Conservation (phyloP, 306 rosid genomes). For the Pueraria montana region DNA sequence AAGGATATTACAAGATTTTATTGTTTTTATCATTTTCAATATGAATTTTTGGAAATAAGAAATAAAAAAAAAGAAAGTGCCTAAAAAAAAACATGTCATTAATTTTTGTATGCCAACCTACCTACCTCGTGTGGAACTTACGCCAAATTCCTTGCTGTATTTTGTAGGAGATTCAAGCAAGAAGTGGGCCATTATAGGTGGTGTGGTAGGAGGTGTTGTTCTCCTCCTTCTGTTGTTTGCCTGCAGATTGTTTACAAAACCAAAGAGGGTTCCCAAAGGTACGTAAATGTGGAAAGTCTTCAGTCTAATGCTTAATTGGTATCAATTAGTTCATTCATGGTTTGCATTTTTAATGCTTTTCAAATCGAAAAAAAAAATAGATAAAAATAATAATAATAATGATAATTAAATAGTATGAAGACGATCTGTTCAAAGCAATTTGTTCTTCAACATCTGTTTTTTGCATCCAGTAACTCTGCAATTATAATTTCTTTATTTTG, state of each 20-base stretch:
- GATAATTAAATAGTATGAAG: background rate
- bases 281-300: background rate
- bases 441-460: background rate
- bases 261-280: slow-evolving; percentile 61
- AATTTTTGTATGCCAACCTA: too few species aligned
- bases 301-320: background rate
- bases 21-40: background rate
- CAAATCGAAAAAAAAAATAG: background rate
- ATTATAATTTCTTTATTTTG: background rate
- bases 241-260: slow-evolving; percentile 44
- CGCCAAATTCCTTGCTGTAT: background rate
- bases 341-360: background rate
- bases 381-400: too few species aligned
- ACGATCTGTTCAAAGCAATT: background rate
- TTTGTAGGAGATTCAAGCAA: slow-evolving; percentile 49
- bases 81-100: too few species aligned
- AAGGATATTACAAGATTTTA: background rate
- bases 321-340: background rate
- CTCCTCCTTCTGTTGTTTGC: slow-evolving; percentile 51
- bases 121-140: background rate
- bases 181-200: slow-evolving; percentile 68
- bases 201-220: slow-evolving; percentile 59
- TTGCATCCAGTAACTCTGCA: background rate
- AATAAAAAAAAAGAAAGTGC: background rate
- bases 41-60: background rate